Evolutionary conservation across 2,329 filamentous ascomycete genomes (phyloP).

Genomic region (Elsinoe ampelina): DNA sequence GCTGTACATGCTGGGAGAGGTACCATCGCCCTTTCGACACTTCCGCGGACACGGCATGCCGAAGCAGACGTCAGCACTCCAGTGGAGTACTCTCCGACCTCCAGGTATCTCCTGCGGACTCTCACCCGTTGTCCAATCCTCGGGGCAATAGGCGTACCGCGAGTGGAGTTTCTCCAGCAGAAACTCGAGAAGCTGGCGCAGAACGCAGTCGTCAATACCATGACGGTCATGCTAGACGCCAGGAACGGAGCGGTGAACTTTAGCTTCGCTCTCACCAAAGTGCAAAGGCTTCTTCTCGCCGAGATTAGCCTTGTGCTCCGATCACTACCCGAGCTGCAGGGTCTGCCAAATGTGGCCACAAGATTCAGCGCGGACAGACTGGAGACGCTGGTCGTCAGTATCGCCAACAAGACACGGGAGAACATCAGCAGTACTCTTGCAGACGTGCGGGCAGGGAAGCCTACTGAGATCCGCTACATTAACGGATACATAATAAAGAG

Average conservation of each 20-base stretch:
- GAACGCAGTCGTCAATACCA: constrained; percentile 66
- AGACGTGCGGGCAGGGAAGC: constrained; percentile 49
- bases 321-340: constrained; percentile 62
- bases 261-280: constrained; percentile 55
- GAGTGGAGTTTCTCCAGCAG: constrained; percentile 54
- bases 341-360: constrained; percentile 48
- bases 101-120: constrained; percentile 55
- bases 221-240: constrained; percentile 70
- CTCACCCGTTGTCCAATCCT: constrained; percentile 56
- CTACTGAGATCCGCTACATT: constrained; percentile 72
- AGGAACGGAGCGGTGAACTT: constrained; percentile 61
- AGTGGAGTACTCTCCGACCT: constrained; percentile 32
- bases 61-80: constrained; percentile 9
- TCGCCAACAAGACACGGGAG: constrained; percentile 46
- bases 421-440: constrained; percentile 60
- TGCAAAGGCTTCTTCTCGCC: constrained; percentile 61
- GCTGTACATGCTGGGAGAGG: constrained; percentile 51
- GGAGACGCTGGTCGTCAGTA: constrained; percentile 48
- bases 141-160: constrained; percentile 48
- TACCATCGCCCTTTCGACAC: constrained; percentile 47
- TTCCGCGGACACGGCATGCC: constrained; percentile 32
- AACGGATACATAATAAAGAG: constrained; percentile 79
- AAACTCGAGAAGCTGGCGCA: constrained; percentile 75
- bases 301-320: constrained; percentile 68
- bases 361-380: constrained; percentile 54